A percentile compares a stretch with the other conserved stretches of the same genome.
Conservation (phyloP, 2,329 filamentous ascomycete species). For the Alternaria metachromatica region DNA sequence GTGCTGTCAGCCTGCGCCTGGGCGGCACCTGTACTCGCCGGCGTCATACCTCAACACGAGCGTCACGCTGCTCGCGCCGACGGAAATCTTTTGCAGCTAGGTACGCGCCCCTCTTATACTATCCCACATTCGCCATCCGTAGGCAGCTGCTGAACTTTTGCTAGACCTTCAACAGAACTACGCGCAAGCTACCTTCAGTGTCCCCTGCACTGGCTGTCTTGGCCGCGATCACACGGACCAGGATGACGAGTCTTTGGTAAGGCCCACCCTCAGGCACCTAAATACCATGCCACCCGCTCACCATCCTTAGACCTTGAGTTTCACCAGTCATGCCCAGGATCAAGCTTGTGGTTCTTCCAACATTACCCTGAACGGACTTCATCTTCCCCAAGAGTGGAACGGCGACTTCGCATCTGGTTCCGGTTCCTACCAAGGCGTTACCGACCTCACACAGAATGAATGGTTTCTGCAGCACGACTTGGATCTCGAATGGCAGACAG, state of each 20-base stretch:
- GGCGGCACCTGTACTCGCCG: slow-evolving; percentile 37
- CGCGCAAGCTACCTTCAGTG: slow-evolving; percentile 52
- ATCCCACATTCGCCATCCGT: slow-evolving; percentile 28
- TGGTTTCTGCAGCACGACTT: slow-evolving; percentile 45
- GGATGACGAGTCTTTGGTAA: slow-evolving; percentile 52
- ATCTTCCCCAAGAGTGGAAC: slow-evolving; percentile 48
- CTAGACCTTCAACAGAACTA: slow-evolving; percentile 44
- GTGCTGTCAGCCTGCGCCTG: slow-evolving; percentile 39
- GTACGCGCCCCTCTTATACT: slow-evolving; percentile 35
- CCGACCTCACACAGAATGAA: slow-evolving; percentile 42
- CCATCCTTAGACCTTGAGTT: slow-evolving; percentile 49
- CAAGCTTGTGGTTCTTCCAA: slow-evolving; percentile 50
- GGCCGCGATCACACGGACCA: slow-evolving; percentile 45
- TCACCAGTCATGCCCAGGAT: slow-evolving; percentile 48
- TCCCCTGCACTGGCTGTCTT: slow-evolving; percentile 53
- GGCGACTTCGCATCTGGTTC: slow-evolving; percentile 46
- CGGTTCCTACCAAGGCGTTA: slow-evolving; percentile 39
- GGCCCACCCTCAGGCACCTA: slow-evolving; percentile 46
- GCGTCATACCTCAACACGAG: slow-evolving; percentile 30
- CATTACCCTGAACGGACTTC: slow-evolving; percentile 52
- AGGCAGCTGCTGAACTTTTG: slow-evolving; percentile 42
- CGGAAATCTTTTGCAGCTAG: slow-evolving; percentile 35
- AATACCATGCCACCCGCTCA: slow-evolving; percentile 34
- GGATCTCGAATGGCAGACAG: slow-evolving; percentile 48
- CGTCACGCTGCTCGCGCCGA: slow-evolving; percentile 23